Evolutionary conservation across 306 rosid genomes (phyloP).

Genomic region (Sesbania bispinosa): DNA sequence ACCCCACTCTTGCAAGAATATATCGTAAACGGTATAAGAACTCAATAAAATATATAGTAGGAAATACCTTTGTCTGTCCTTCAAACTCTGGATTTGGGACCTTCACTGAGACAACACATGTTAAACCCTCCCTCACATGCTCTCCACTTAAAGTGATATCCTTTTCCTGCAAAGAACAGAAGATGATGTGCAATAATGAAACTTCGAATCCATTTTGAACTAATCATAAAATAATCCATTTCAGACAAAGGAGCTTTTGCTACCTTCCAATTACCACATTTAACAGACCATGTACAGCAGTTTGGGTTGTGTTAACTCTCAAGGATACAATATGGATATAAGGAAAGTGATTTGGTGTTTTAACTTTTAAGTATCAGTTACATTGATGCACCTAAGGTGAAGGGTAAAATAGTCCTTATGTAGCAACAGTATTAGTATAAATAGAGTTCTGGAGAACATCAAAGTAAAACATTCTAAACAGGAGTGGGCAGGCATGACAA

Average conservation of each 20-base stretch:
- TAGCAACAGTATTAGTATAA: neutral
- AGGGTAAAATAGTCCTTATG: conserved; percentile 1
- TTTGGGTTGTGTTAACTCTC: neutral
- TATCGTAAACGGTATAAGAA: no score
- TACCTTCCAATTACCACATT: neutral
- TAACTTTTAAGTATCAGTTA: neutral
- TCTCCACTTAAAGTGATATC: conserved; percentile 89
- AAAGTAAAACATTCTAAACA: neutral
- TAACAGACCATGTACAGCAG: neutral
- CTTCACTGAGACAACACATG: conserved; percentile 86
- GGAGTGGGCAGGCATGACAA: neutral
- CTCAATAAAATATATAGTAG: conserved; percentile 19
- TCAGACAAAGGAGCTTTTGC: neutral
- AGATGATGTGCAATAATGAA: neutral
- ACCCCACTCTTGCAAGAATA: conserved; percentile 13
- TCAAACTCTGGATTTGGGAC: conserved; percentile 97
- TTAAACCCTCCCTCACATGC: conserved; percentile 98
- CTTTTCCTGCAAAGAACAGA: conserved; percentile 64
- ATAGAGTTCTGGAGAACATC: neutral
- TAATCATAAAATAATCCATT: neutral
- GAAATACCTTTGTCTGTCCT: conserved; percentile 94
- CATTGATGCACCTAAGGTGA: neutral
- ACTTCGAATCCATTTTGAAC: neutral
- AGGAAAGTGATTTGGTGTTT: neutral
- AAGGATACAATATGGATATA: neutral